These are phyloP conservation scores for Citrullus mucosospermus DNA, from an alignment of 306 rosid species.

Conservation along the genomic window DNA sequence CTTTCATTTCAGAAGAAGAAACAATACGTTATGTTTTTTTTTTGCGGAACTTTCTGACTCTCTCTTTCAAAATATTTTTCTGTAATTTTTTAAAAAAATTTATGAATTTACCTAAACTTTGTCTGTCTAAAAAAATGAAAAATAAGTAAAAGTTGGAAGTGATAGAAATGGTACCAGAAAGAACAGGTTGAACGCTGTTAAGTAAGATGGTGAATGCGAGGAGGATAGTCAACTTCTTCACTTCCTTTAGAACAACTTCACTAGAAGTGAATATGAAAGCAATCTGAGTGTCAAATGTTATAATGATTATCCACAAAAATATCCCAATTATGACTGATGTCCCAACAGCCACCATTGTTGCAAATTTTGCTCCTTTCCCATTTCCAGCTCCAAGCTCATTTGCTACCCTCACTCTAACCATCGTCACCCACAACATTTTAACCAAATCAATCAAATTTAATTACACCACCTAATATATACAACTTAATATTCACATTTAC, in stretches of 20 bases:
- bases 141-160: no score
- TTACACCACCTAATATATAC: background rate
- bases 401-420: constrained; percentile 65
- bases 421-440: background rate
- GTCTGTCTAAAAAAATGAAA: no score
- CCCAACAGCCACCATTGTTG: constrained; percentile 45
- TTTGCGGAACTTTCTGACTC: no score
- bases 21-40: no score
- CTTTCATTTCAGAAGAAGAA: no score
- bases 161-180: constrained; percentile 31
- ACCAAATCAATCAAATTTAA: no score
- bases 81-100: no score
- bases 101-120: no score
- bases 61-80: no score
- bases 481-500: no score
- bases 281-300: constrained; percentile 30
- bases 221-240: constrained; percentile 37
- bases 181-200: constrained; percentile 72
- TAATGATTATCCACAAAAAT: constrained; percentile 41
- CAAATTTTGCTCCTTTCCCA: constrained; percentile 67
- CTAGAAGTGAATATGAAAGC: constrained; percentile 49
- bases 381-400: constrained; percentile 87
- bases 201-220: constrained; percentile 61
- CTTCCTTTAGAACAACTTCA: constrained; percentile 40
- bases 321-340: constrained; percentile 50